These are phyloP conservation scores for Oxalis stricta DNA, from an alignment of 441 rosid genomes.

Conservation along the genomic window DNA sequence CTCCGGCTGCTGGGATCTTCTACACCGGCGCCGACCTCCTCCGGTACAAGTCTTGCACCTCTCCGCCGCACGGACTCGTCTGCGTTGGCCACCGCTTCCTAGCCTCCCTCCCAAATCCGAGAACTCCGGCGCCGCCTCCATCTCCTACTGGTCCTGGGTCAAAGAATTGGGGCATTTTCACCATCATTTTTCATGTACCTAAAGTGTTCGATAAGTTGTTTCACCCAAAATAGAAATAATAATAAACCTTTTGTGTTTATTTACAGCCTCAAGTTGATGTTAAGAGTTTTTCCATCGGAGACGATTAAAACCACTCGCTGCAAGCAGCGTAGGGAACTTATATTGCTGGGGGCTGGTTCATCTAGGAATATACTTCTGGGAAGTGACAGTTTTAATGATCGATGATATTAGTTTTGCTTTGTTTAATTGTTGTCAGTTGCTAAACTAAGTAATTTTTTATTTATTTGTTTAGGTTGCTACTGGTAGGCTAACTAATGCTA, in stretches of 20 bases:
- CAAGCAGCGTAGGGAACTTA: conserved; percentile 65
- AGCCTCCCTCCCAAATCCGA: conserved; percentile 65
- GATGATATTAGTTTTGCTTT: not conserved
- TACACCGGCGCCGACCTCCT: conserved; percentile 50
- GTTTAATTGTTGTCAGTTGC: not conserved
- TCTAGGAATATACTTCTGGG: conserved; percentile 74
- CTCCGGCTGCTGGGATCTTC: conserved; percentile 70
- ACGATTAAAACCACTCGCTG: conserved; percentile 45
- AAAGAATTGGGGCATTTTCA: conserved; percentile 25
- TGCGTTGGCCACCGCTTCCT: conserved; percentile 47
- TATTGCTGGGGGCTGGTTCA: conserved; percentile 59
- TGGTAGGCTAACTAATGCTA: conserved; percentile 67
- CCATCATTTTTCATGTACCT: not conserved
- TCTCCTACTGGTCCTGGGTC: conserved; percentile 74
- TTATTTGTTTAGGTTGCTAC: conserved; percentile 52
- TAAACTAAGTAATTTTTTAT: not conserved
- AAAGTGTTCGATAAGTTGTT: conserved; percentile 11
- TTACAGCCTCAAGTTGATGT: conserved; percentile 72
- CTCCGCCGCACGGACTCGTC: conserved; percentile 55
- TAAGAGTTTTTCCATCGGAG: conserved; percentile 67
- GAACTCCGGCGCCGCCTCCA: conserved; percentile 44
- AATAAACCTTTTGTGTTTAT: not conserved
- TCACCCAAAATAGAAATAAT: not conserved
- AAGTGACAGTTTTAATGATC: conserved; percentile 24
- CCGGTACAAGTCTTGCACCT: conserved; percentile 56